phyloP scores from a whole-genome alignment of 345 rosid genomes.

The Salix purpurea region DNA sequence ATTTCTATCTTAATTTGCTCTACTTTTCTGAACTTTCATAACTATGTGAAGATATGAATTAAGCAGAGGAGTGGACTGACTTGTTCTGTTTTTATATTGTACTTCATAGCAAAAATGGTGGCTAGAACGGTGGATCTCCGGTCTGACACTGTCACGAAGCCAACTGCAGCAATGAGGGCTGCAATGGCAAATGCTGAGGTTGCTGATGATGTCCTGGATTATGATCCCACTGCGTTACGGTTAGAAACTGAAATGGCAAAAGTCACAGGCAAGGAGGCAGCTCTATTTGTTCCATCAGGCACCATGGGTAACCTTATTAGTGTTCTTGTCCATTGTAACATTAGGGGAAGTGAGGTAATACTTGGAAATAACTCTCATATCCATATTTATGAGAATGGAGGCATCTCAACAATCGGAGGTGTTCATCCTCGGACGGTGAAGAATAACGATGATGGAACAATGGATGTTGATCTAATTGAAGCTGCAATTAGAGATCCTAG shows the following conservation, averaged over 20 bases:
- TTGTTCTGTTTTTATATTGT: not conserved
- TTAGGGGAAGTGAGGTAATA: constrained; percentile 90
- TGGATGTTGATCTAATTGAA: constrained; percentile 68
- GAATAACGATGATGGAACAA: constrained; percentile 78
- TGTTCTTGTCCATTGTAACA: constrained; percentile 81
- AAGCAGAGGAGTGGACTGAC: not conserved
- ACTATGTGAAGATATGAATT: not conserved
- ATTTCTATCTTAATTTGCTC: too few relatives aligned
- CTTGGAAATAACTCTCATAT: constrained; percentile 83
- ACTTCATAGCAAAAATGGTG: constrained; percentile 45
- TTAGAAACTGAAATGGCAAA: constrained; percentile 70
- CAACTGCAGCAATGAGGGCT: constrained; percentile 81
- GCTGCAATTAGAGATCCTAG: constrained; percentile 65
- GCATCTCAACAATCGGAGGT: constrained; percentile 79
- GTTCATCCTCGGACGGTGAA: constrained; percentile 79
- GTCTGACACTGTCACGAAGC: constrained; percentile 87
- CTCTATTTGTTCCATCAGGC: constrained; percentile 85
- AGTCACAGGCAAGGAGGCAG: constrained; percentile 81
- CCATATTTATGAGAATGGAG: constrained; percentile 81
- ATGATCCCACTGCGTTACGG: constrained; percentile 61
- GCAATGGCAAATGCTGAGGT: constrained; percentile 91
- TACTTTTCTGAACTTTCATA: too few relatives aligned
- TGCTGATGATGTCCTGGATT: constrained; percentile 74
- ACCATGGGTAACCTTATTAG: constrained; percentile 95
- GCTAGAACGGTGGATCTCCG: constrained; percentile 77